Evolutionary conservation across 352 stramenopile genomes (phyloP).

Genomic region (Phytophthora hybrid): DNA sequence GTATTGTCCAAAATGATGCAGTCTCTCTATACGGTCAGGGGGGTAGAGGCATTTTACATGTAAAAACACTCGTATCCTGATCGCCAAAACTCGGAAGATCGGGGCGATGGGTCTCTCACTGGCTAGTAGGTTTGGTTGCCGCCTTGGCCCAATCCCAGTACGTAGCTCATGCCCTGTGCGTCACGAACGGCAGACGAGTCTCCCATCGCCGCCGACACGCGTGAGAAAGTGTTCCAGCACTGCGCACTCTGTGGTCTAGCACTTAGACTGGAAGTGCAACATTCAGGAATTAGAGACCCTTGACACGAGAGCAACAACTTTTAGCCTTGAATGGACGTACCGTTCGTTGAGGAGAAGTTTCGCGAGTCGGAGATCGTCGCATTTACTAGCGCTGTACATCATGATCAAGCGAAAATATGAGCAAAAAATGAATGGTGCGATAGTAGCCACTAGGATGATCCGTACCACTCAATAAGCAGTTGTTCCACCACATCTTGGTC

Average conservation of each 20-base stretch:
- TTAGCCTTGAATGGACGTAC: conserved; percentile 24
- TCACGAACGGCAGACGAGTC: conserved; percentile 81
- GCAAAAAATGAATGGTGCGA: not conserved
- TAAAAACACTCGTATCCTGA: conserved; percentile 5
- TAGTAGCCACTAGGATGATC: not conserved
- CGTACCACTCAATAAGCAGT: conserved; percentile 84
- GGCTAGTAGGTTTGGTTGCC: conserved; percentile 80
- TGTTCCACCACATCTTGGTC: conserved; percentile 82
- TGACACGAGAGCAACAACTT: not conserved
- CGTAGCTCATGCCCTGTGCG: conserved; percentile 91
- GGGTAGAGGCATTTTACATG: not conserved
- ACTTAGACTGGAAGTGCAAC: conserved; percentile 54
- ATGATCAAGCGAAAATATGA: not conserved
- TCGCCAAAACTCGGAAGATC: conserved; percentile 26
- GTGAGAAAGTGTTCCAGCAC: conserved; percentile 81
- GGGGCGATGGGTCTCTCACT: not conserved
- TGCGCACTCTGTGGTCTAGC: conserved; percentile 81
- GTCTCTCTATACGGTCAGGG: conserved; percentile 30
- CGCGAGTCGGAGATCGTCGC: conserved; percentile 70
- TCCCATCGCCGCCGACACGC: conserved; percentile 71
- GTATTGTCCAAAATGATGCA: conserved; percentile 20
- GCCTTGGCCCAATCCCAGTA: conserved; percentile 81
- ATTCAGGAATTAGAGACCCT: conserved; percentile 2
- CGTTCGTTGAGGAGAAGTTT: conserved; percentile 88
- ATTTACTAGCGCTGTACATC: conserved; percentile 65